phyloP scores from a whole-genome alignment of 768 basidiomycete genomes.

The Boletellus ananas region DNA sequence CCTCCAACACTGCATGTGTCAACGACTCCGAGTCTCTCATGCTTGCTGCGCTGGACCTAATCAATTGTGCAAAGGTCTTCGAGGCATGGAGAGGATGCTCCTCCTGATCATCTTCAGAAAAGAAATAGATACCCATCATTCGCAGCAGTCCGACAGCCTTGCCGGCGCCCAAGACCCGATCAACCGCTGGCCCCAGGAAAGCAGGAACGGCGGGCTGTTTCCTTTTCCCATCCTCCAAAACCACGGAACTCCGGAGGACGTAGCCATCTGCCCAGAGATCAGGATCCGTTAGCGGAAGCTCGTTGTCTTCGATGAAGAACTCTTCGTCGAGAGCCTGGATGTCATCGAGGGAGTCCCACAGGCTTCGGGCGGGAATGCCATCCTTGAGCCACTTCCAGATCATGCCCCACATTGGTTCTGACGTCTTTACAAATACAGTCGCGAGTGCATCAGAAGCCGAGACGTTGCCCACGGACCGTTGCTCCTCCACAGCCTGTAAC shows the following conservation, averaged over 20 bases:
- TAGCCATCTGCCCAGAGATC: conserved; percentile 82
- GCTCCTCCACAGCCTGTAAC: conserved; percentile 52
- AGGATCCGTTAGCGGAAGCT: conserved; percentile 58
- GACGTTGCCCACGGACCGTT: conserved; percentile 54
- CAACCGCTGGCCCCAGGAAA: conserved; percentile 60
- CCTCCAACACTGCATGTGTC: conserved; percentile 59
- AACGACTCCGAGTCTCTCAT: conserved; percentile 61
- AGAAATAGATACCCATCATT: conserved; percentile 39
- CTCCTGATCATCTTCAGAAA: conserved; percentile 14
- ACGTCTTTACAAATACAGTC: conserved; percentile 56
- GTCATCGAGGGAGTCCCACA: conserved; percentile 23
- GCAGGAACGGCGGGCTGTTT: conserved; percentile 42
- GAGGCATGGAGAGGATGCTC: conserved; percentile 32
- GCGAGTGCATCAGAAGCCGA: conserved; percentile 55
- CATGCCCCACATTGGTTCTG: conserved; percentile 74
- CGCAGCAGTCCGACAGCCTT: conserved; percentile 76
- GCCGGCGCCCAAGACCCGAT: conserved; percentile 59
- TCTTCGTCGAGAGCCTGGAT: conserved; percentile 53
- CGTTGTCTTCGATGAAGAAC: conserved; percentile 77
- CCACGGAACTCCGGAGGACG: conserved; percentile 43
- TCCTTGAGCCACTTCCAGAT: conserved; percentile 66
- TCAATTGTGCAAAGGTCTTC: conserved; percentile 42
- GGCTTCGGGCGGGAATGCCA: conserved; percentile 57
- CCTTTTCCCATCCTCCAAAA: conserved; percentile 24
- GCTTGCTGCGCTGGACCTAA: conserved; percentile 28